Percentiles rank a stretch among this genome's conserved stretches.
Evolutionary conservation across 495 filamentous ascomycete genomes (phyloP).

Genomic region (Haplographium delicatum): DNA sequence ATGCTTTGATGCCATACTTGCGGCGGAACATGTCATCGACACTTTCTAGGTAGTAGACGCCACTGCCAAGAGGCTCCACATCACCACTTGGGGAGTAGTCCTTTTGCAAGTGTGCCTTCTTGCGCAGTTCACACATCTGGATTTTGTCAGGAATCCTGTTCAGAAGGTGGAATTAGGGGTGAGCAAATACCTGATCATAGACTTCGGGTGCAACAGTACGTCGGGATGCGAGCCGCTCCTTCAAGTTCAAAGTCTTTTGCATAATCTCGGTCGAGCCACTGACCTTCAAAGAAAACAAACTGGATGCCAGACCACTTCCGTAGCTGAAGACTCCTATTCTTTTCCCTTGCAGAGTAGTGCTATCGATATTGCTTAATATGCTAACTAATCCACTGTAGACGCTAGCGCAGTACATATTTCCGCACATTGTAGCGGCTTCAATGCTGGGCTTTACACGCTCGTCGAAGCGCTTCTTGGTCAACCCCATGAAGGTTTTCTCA

Average conservation of each 20-base stretch:
- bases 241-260: slow-evolving; percentile 71
- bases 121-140: slow-evolving; percentile 88
- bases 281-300: slow-evolving; percentile 83
- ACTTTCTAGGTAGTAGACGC: slow-evolving; percentile 84
- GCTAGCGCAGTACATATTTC: slow-evolving; percentile 98
- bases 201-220: slow-evolving; percentile 72
- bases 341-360: slow-evolving; percentile 70
- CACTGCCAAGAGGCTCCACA: slow-evolving; percentile 66
- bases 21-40: slow-evolving; percentile 96
- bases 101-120: slow-evolving; percentile 93
- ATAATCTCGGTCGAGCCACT: slow-evolving; percentile 72
- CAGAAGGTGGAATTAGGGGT: neutral
- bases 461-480: slow-evolving; percentile 93
- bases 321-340: slow-evolving; percentile 91
- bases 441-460: slow-evolving; percentile 81
- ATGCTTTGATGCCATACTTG: slow-evolving; percentile 82
- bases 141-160: neutral
- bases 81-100: slow-evolving; percentile 75
- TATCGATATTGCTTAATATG: slow-evolving; percentile 66
- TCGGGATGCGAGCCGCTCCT: slow-evolving; percentile 66
- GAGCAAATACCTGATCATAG: slow-evolving; percentile 58
- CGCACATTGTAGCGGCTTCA: slow-evolving; percentile 87
- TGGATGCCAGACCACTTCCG: slow-evolving; percentile 85
- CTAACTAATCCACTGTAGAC: slow-evolving; percentile 83
- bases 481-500: slow-evolving; percentile 93